These are phyloP conservation scores for Tulasnella sp. DNA, from an alignment of 768 basidiomycete species.

Conservation along the genomic window DNA sequence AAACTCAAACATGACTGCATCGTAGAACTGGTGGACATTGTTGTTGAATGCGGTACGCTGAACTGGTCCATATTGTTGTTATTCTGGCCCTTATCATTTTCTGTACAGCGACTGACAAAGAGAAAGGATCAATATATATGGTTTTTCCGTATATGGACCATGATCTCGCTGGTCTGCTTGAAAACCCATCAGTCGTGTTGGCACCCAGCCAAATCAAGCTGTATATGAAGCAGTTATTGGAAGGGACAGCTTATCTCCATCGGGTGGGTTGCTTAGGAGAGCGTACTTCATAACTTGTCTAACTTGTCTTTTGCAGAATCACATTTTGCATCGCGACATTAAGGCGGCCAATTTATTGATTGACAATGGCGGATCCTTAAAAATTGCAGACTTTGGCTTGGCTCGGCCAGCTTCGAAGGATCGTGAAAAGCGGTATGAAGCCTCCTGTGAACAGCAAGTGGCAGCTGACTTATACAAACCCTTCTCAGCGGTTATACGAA, in stretches of 20 bases:
- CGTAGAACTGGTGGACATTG: constrained; percentile 84
- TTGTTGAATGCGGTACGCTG: constrained; percentile 37
- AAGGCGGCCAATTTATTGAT: constrained; percentile 97
- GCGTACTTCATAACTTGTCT: constrained; percentile 13
- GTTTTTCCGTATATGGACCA: constrained; percentile 99
- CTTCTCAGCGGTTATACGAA: constrained; percentile 77
- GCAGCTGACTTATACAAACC: background rate
- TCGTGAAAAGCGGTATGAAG: constrained; percentile 22
- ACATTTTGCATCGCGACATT: constrained; percentile 96
- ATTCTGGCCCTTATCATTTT: background rate
- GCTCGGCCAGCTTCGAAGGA: constrained; percentile 45
- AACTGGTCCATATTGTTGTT: no score
- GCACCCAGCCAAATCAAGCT: constrained; percentile 81
- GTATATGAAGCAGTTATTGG: constrained; percentile 91
- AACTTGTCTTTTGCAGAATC: constrained; percentile 45
- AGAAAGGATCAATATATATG: constrained; percentile 54
- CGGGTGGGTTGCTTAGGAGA: constrained; percentile 39
- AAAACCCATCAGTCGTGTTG: constrained; percentile 79
- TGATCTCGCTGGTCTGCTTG: constrained; percentile 86
- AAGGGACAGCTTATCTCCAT: constrained; percentile 95
- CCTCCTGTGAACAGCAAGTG: background rate
- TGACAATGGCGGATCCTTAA: constrained; percentile 66
- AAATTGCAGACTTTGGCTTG: constrained; percentile 93
- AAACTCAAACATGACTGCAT: constrained; percentile 74
- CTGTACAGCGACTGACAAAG: no score